Evolutionary conservation across 225 moss, liverwort and hornwort genomes (phyloP).

Genomic region (Antitrichia curtipendula): DNA sequence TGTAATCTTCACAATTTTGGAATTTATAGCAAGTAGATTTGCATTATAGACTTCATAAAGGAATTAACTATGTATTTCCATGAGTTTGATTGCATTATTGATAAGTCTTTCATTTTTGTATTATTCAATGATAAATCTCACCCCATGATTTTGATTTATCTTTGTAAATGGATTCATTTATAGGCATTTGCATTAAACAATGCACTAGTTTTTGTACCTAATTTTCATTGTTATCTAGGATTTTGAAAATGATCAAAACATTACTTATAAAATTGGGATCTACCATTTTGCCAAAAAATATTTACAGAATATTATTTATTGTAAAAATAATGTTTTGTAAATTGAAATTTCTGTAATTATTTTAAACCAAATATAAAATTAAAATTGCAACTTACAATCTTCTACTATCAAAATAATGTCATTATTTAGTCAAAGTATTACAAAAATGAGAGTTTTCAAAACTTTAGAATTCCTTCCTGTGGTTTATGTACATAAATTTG

Average conservation of each 20-base stretch:
- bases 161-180: neutral
- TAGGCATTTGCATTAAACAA: neutral
- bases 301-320: neutral
- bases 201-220: neutral
- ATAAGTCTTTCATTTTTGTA: neutral
- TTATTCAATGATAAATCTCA: too few relatives aligned
- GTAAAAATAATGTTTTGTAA: neutral
- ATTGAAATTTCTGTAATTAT: neutral
- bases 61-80: neutral
- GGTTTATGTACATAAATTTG: neutral
- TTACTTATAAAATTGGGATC: neutral
- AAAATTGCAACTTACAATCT: rapidly evolving
- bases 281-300: neutral
- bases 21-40: neutral
- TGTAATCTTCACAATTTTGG: neutral
- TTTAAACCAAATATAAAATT: neutral
- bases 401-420: neutral
- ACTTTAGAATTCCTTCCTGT: neutral
- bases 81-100: neutral
- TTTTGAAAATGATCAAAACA: neutral
- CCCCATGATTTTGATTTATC: neutral
- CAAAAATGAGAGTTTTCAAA: neutral
- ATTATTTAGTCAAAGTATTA: neutral
- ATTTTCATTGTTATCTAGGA: neutral
- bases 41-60: too few relatives aligned